These are phyloP conservation scores for Fusarium tupiense DNA, from an alignment of 2,329 filamentous ascomycete genomes.

Conservation along the genomic window DNA sequence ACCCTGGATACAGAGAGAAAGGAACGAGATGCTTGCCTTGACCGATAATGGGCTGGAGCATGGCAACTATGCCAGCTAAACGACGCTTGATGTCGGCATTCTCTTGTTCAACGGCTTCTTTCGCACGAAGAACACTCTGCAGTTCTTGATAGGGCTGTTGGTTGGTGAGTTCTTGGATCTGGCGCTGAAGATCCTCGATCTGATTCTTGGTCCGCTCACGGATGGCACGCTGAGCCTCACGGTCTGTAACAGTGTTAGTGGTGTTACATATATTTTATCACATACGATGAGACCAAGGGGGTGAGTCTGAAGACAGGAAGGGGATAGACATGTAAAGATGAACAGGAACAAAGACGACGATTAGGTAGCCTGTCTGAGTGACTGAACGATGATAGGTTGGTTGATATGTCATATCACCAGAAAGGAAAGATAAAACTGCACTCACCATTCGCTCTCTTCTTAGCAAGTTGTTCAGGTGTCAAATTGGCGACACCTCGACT, in stretches of 20 bases:
- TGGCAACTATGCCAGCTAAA: constrained; percentile 71
- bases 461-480: constrained; percentile 78
- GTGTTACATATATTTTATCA: constrained; percentile 3
- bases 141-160: constrained; percentile 87
- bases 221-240: constrained; percentile 86
- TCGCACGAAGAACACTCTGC: constrained; percentile 77
- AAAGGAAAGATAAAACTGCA: constrained; percentile 14
- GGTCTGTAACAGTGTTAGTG: constrained; percentile 62
- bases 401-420: neutral
- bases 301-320: neutral
- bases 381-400: neutral
- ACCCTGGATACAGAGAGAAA: neutral
- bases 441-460: constrained; percentile 69
- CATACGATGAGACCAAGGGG: neutral
- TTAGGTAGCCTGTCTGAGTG: neutral
- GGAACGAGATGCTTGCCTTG: constrained; percentile 33
- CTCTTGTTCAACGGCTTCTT: constrained; percentile 80
- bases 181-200: constrained; percentile 77
- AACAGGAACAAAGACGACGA: neutral
- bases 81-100: constrained; percentile 80
- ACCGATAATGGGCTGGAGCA: constrained; percentile 68
- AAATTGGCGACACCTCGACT: constrained; percentile 68
- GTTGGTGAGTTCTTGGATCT: constrained; percentile 78
- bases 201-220: constrained; percentile 83
- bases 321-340: neutral